Evolutionary conservation across 495 filamentous ascomycete species (phyloP).

Genomic region (Cenococcum geophilum): DNA sequence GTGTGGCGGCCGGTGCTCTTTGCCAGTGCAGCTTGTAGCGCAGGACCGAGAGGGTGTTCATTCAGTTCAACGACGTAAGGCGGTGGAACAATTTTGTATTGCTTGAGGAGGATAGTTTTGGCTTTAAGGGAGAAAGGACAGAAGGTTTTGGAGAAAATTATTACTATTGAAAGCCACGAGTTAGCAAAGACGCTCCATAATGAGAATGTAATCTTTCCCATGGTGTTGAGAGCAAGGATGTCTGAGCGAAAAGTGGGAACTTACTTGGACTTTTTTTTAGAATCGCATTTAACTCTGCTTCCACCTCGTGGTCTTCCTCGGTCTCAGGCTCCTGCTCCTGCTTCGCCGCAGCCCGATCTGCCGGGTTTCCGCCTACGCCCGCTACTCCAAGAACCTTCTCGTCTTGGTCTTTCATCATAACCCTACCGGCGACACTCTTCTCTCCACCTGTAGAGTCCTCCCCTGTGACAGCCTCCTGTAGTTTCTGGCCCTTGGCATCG

Average conservation of each 20-base stretch:
- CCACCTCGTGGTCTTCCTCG: slow-evolving; percentile 51
- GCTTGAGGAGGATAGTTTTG: slow-evolving; percentile 72
- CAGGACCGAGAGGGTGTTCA: slow-evolving; percentile 62
- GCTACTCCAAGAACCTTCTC: slow-evolving; percentile 35
- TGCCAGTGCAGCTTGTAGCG: slow-evolving; percentile 61
- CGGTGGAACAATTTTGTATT: slow-evolving; percentile 72
- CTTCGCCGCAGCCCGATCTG: slow-evolving; percentile 27
- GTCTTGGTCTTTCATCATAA: slow-evolving; percentile 45
- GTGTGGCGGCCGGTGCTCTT: slow-evolving; percentile 73
- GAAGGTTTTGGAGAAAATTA: slow-evolving; percentile 93
- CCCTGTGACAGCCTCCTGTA: slow-evolving; percentile 14
- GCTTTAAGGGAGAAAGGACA: slow-evolving; percentile 79
- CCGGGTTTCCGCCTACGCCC: slow-evolving; percentile 27
- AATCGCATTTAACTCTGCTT: slow-evolving; percentile 64
- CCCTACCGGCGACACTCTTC: slow-evolving; percentile 60
- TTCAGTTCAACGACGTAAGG: slow-evolving; percentile 92
- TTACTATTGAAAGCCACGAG: slow-evolving; percentile 49
- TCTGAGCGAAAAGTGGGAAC: slow-evolving; percentile 29
- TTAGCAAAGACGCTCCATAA: slow-evolving; percentile 22
- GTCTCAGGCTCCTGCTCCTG: slow-evolving; percentile 46
- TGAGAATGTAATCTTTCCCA: slow-evolving; percentile 12
- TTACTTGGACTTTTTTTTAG: slow-evolving; percentile 76
- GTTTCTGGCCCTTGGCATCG: slow-evolving; percentile 51
- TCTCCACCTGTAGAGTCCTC: slow-evolving; percentile 30
- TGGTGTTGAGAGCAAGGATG: neutral